These are phyloP conservation scores for Chalaropsis thielavioides DNA, from an alignment of 2,329 filamentous ascomycete species.

Conservation along the genomic window DNA sequence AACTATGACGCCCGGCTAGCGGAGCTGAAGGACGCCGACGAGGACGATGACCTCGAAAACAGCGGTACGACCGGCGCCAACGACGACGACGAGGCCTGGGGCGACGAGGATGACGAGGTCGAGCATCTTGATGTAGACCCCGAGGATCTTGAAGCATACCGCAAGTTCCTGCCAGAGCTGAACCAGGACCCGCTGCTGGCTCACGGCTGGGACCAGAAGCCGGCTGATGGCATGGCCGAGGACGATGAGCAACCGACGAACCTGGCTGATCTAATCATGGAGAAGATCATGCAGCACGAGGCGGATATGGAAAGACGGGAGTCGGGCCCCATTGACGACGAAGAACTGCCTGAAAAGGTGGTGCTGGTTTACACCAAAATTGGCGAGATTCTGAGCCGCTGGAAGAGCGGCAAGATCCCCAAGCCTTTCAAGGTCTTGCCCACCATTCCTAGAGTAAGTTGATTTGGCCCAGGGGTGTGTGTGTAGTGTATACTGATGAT, in stretches of 20 bases:
- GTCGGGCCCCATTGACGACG: conserved; percentile 51
- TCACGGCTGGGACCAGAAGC: conserved; percentile 42
- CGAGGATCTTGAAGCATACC: conserved; percentile 76
- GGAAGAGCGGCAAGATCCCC: conserved; percentile 44
- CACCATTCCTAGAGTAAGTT: conserved; percentile 47
- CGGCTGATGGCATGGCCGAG: conserved; percentile 27
- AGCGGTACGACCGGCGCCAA: background rate
- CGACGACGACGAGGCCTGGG: conserved; percentile 52
- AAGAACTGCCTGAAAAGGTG: conserved; percentile 79
- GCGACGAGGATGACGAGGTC: conserved; percentile 63
- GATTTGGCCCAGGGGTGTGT: background rate
- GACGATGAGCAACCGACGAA: conserved; percentile 51
- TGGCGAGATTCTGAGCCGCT: conserved; percentile 17
- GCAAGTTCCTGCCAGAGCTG: conserved; percentile 67
- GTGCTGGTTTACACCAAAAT: conserved; percentile 82
- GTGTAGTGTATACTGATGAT: background rate
- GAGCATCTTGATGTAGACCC: conserved; percentile 73
- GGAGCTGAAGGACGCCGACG: conserved; percentile 34
- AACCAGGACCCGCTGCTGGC: conserved; percentile 61
- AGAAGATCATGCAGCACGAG: conserved; percentile 88
- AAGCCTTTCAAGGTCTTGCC: conserved; percentile 97
- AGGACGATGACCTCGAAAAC: conserved; percentile 27
- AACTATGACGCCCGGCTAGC: conserved; percentile 65
- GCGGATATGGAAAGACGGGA: conserved; percentile 39
- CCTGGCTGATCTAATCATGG: conserved; percentile 79